These are phyloP conservation scores for Talaromyces amestolkiae DNA, from an alignment of 2,329 filamentous ascomycete species.

Conservation along the genomic window DNA sequence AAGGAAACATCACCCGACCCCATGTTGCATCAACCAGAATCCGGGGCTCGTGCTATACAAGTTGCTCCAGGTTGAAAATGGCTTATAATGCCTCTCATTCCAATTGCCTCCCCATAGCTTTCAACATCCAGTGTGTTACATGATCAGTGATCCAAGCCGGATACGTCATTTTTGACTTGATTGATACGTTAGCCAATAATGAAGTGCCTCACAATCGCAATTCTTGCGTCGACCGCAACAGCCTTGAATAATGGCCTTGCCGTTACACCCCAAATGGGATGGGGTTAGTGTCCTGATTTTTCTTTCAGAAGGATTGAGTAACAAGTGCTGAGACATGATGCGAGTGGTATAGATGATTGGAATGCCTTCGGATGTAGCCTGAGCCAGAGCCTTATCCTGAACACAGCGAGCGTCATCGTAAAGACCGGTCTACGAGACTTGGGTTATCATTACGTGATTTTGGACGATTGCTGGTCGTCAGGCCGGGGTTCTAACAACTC, in stretches of 20 bases:
- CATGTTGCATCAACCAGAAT: not conserved
- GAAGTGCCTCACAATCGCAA: not conserved
- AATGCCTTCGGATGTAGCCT: conserved; percentile 49
- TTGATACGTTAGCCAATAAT: not conserved
- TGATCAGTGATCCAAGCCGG: not conserved
- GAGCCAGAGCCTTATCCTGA: conserved; percentile 49
- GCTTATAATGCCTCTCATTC: not conserved
- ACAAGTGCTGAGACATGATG: not conserved
- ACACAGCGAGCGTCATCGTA: conserved; percentile 47
- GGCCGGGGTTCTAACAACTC: conserved; percentile 36
- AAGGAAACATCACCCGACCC: not conserved
- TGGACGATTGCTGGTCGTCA: conserved; percentile 50
- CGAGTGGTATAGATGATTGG: conserved; percentile 36
- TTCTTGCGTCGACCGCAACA: conserved; percentile 1
- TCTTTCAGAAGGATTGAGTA: not conserved
- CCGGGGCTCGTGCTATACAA: not conserved
- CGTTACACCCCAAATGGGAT: conserved; percentile 19
- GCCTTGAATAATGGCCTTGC: conserved; percentile 13
- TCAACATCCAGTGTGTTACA: not conserved
- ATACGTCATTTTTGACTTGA: not conserved
- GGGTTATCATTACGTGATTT: conserved; percentile 42
- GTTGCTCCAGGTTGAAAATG: not conserved
- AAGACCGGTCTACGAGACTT: conserved; percentile 41
- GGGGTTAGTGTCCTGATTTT: conserved; percentile 8
- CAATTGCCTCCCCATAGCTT: not conserved